Evolutionary conservation across 208 protist genomes (phyloP), one percentile per base, ranked within the genome.

Genomic region (Trypanosoma rangeli): DNA sequence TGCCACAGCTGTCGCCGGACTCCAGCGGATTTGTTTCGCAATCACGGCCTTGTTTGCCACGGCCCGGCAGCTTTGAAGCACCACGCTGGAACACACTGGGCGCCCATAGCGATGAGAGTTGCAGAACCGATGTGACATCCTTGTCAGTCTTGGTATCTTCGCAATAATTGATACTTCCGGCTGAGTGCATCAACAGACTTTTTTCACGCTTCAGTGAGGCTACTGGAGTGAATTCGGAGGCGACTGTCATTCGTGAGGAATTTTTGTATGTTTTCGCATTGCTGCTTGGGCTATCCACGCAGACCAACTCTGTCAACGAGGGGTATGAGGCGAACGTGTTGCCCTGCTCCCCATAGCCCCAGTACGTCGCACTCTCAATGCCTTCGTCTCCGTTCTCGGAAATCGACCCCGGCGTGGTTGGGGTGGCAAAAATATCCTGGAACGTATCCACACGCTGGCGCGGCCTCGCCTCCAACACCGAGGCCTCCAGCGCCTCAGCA

Each of bases 91-190:
- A 56, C 3, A 31, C 9, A 20, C 37, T 56, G 4, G 65, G 60
- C 1, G 55, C 31, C 65, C 65, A 70, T 9, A 56, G 35, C 35
- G 60, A 63, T 12, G 65, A 70, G 10, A 63, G 37, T 42, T 70
- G 52, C 16, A 70, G 56, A 37, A 63, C 22, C 3, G 65, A 70
- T 0, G 28, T 26, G 3, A 55, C 56, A 29, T 70, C 65, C 26
- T 44, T 55, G 0, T 56, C 61, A 0, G 28, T 44, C 2, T 24
- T 57, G 15, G 8, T 24, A 3, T 42, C 18, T 16, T 44, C 56
- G 13, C 31, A 20, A 28, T 28, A 31, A 5, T 5, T 2, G 12
- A 15, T 20, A 28, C 16, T 24, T 24, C 33, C 18, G 37, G 5
- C 10, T n/a, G 26, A 18, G 5, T 22, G 56, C 9, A 33, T 28